Evolutionary conservation across 2,329 filamentous ascomycete species (phyloP).

Genomic region (Alternaria infectoria): DNA sequence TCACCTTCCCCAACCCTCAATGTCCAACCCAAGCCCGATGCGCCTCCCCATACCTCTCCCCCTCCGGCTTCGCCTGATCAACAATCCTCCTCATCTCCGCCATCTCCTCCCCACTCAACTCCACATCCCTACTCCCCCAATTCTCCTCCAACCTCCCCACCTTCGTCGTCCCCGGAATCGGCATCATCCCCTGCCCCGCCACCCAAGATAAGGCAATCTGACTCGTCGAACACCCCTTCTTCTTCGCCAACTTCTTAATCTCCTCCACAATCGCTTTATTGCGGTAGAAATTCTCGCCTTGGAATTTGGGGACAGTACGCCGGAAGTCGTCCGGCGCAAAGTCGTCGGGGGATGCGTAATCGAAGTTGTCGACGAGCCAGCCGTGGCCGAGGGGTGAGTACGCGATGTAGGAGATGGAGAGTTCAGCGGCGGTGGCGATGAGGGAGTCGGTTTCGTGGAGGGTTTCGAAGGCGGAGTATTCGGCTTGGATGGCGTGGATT

Average conservation of each 20-base stretch:
- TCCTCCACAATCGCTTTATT: constrained; percentile 39
- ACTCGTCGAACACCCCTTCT: constrained; percentile 60
- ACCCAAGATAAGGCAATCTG: constrained; percentile 59
- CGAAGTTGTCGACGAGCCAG: constrained; percentile 29
- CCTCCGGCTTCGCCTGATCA: constrained; percentile 50
- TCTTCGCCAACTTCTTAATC: constrained; percentile 32
- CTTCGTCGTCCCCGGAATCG: constrained; percentile 58
- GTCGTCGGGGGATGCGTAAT: constrained; percentile 50
- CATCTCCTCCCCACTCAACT: constrained; percentile 29
- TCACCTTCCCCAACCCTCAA: neutral
- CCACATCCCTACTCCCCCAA: constrained; percentile 24
- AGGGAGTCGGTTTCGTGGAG: constrained; percentile 50
- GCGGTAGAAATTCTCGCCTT: constrained; percentile 42
- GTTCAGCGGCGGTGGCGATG: constrained; percentile 47
- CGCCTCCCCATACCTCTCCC: constrained; percentile 40
- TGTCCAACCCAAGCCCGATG: constrained; percentile 23
- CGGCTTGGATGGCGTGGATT: constrained; percentile 57
- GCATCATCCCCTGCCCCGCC: constrained; percentile 53
- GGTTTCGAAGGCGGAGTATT: constrained; percentile 57
- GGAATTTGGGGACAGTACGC: constrained; percentile 48
- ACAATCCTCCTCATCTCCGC: constrained; percentile 26
- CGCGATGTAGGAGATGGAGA: constrained; percentile 44
- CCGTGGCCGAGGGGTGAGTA: constrained; percentile 45
- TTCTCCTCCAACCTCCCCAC: constrained; percentile 27
- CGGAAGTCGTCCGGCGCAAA: constrained; percentile 48